Base-by-base conservation (phyloP, 1,139 yeast genomes). In the Debaryomycetaceae sp. region DNA sequence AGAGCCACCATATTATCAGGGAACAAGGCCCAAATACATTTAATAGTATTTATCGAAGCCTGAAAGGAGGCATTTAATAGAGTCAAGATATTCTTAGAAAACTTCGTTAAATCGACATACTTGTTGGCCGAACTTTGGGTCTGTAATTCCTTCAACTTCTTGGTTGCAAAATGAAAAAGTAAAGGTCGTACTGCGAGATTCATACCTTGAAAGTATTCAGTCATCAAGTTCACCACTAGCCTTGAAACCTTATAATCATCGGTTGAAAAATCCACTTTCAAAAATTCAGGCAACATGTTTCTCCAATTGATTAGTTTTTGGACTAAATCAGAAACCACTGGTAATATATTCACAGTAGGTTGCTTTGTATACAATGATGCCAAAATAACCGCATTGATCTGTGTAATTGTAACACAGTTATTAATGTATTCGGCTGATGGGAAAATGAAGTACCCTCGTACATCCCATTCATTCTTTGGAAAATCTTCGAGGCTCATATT, bases 141-240 rank as follows among this genome's bases (percentile, higher is more conserved):
- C 49, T 76, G 78, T 43, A 77, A 69, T 52, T 72, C 80, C 56
- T 75, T 81, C 43, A 82, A 66, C 52, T 87, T 86, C 47, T 83
- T 76, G 8, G 87, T 78, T 0, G 90, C 89, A 62, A 88, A 87
- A 62, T 87, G 95, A 56, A 87, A 84, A 40, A 88, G 63, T 38
- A 88, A 67, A 3, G 96, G 96, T 43, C 96, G 66, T 2, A 88
- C 91, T 0, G 95, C 91, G 40, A 88, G 66, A 55, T 88, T 88
- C 59, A 87, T 78, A 46, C 96, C 95, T 60, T 87, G 95, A 57
- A 85, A 87, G 61, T 87, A 88, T 58, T 87, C 96, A 2, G 95
- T 85, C 83, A 85, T 85, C 54, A 87, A 74, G 58, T 87, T 88
- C 6, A 87, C 89, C 17, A 82, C 81, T 24, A 86, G 67, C 51